Evolutionary conservation across 768 basidiomycete genomes (phyloP).

Genomic region (Panellus pusillus): DNA sequence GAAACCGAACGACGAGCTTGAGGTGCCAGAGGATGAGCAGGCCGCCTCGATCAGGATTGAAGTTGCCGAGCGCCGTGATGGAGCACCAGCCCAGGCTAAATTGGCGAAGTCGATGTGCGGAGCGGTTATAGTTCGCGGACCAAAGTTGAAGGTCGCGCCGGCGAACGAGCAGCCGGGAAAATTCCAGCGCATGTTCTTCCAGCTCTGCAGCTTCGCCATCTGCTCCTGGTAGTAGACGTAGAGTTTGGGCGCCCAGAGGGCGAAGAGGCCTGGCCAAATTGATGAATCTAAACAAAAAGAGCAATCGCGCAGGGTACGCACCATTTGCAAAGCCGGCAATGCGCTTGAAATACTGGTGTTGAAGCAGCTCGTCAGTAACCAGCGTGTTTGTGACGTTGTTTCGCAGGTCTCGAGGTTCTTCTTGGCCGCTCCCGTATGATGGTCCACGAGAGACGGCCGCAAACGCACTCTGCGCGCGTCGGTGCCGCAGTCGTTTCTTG

Average conservation of each 20-base stretch:
- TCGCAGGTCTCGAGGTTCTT: slow-evolving; percentile 2
- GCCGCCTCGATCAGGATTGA: slow-evolving; percentile 20
- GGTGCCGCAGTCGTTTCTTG: not conserved
- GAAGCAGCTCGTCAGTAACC: slow-evolving; percentile 1
- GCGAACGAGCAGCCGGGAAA: not conserved
- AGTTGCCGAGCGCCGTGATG: slow-evolving; percentile 27
- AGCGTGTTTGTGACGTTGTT: slow-evolving; percentile 3
- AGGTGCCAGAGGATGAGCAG: no score
- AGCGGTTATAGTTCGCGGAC: no score
- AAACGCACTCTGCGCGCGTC: slow-evolving; percentile 2
- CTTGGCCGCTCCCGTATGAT: slow-evolving; percentile 1
- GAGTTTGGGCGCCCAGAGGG: not conserved
- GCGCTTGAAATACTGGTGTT: not conserved
- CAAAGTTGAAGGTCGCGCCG: no score
- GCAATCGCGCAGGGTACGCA: not conserved
- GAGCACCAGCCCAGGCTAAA: slow-evolving; percentile 28
- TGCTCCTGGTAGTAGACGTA: not conserved
- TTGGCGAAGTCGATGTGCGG: no score
- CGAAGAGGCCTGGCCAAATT: not conserved
- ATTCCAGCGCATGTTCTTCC: not conserved
- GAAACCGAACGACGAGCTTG: no score
- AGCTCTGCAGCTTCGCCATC: not conserved
- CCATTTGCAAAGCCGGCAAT: not conserved
- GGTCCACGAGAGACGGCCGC: not conserved
- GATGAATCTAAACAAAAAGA: no score